Percentiles rank a stretch among this genome's conserved stretches.
These are phyloP conservation scores for sweet orange (Citrus sinensis) DNA, from an alignment of 345 rosid genomes.

Conservation along the genomic window DNA sequence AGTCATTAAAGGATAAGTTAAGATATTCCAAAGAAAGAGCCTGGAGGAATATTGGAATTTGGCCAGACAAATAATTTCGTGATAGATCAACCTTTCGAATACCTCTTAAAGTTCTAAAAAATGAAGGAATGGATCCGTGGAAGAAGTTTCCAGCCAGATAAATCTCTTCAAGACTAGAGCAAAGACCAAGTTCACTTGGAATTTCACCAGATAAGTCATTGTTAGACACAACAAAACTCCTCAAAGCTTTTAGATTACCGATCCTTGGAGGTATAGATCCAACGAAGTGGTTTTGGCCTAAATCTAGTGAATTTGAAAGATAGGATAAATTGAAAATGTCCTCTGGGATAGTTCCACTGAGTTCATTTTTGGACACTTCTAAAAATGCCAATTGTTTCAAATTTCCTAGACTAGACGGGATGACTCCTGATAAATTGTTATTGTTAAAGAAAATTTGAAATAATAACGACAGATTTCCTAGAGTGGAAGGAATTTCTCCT, in stretches of 20 bases:
- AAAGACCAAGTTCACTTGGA: no score
- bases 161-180: neutral
- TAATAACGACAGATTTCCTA: slow-evolving; percentile 16
- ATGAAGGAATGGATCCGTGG: slow-evolving; percentile 9
- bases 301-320: no score
- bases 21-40: slow-evolving; percentile 4
- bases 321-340: slow-evolving; percentile 1
- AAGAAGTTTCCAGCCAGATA: neutral
- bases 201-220: no score
- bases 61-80: slow-evolving; percentile 6
- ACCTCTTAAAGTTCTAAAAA: neutral
- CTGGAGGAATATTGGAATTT: slow-evolving; percentile 11
- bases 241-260: no score
- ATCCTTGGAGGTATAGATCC: no score
- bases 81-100: neutral
- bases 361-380: slow-evolving; percentile 17
- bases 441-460: neutral
- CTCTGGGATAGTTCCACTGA: slow-evolving; percentile 25
- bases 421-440: neutral
- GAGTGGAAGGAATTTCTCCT: neutral
- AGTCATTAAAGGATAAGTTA: slow-evolving; percentile 23
- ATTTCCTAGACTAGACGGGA: no score
- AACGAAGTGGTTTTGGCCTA: no score
- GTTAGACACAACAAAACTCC: no score
- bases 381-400: neutral